phyloP scores from a whole-genome alignment of 2,329 filamentous ascomycete species.

The Sordariomycetes sp. region DNA sequence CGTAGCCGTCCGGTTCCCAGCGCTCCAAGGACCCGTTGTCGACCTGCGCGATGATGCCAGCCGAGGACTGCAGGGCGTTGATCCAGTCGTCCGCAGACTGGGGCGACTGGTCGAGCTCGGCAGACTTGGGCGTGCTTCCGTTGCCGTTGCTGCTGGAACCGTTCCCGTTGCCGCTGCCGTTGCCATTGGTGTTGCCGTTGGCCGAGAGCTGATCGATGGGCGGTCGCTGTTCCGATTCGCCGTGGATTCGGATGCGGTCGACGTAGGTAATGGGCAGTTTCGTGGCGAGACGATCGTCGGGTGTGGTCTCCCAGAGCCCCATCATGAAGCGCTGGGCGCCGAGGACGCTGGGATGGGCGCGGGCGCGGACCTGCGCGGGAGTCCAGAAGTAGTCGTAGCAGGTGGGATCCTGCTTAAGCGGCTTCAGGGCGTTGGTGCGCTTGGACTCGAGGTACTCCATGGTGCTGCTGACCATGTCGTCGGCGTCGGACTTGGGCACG shows the following conservation, averaged over 20 bases:
- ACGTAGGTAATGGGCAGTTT: constrained; percentile 58
- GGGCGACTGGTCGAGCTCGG: constrained; percentile 6
- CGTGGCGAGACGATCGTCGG: constrained; percentile 48
- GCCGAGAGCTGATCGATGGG: constrained; percentile 11
- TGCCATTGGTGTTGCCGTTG: constrained; percentile 12
- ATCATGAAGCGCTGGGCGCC: constrained; percentile 58
- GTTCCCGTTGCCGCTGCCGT: not conserved
- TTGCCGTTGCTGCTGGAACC: not conserved
- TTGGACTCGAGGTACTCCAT: constrained; percentile 37
- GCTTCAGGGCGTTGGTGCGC: constrained; percentile 15
- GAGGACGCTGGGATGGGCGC: constrained; percentile 56
- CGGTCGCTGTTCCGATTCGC: constrained; percentile 17
- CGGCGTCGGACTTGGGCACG: constrained; percentile 45
- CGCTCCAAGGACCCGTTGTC: constrained; percentile 64
- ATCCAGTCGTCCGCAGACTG: constrained; percentile 28
- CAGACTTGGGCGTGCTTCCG: not conserved
- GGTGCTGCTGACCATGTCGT: constrained; percentile 49
- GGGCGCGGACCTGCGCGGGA: constrained; percentile 58
- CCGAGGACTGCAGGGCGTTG: constrained; percentile 30
- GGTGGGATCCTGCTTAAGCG: constrained; percentile 41
- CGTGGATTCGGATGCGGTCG: constrained; percentile 59
- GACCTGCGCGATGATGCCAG: constrained; percentile 52
- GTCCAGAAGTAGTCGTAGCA: constrained; percentile 72
- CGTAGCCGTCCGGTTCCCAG: constrained; percentile 62
- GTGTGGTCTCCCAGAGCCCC: constrained; percentile 51